Evolutionary conservation across 768 basidiomycete species (phyloP).

Genomic region (Boletus fagicola): DNA sequence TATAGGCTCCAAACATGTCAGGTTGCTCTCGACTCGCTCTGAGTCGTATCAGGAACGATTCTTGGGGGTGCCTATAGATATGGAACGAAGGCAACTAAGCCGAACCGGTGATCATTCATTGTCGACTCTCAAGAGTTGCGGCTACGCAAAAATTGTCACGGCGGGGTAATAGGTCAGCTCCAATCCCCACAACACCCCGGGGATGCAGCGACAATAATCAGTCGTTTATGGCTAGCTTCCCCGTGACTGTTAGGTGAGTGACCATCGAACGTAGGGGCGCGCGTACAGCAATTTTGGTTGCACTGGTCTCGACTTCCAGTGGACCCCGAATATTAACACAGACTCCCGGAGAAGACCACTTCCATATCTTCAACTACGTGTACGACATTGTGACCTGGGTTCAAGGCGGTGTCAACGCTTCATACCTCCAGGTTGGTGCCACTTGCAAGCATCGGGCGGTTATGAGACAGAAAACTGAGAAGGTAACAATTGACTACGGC

Average conservation of each 20-base stretch:
- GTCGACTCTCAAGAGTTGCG: neutral
- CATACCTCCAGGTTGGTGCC: no score
- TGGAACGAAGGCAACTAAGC: neutral
- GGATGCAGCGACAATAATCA: neutral
- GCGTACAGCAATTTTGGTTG: neutral
- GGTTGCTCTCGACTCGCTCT: neutral
- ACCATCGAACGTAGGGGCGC: neutral
- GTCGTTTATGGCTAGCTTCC: neutral
- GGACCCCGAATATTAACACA: no score
- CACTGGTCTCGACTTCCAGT: no score
- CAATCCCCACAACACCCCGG: neutral
- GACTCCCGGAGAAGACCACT: no score
- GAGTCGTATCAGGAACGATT: conserved; percentile 5
- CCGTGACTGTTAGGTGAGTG: neutral
- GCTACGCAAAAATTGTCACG: neutral
- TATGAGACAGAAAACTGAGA: no score
- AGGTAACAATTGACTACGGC: no score
- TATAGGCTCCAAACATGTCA: neutral
- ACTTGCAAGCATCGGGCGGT: no score
- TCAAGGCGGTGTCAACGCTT: no score
- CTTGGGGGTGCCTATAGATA: conserved; percentile 15
- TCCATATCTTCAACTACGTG: no score
- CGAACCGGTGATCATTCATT: neutral
- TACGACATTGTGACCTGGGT: no score
- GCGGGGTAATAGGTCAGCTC: neutral